Evolutionary conservation across 78 protist species (phyloP), one percentile per base, ranked within the genome.

Genomic region (Dictyostelium brefeldianum): DNA sequence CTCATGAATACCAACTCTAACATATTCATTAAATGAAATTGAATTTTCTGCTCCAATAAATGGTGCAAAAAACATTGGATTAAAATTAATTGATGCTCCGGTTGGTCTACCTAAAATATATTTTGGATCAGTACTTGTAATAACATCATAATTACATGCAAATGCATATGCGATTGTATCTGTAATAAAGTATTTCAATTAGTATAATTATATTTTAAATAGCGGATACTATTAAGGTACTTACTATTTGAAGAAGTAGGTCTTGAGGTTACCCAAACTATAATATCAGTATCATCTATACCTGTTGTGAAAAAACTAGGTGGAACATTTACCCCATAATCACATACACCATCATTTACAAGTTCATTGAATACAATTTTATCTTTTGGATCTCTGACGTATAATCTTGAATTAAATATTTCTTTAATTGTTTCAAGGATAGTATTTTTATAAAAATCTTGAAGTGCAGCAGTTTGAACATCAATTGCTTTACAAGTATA

Each of bases 211-310:
- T 59, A 59, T n/a, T 5, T 14, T 12, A 59, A 59, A 59, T 5
- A 59, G 5, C 5, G 5, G 5, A 59, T n/a, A 59, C 5, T n/a
- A 59, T 59, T 14, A 12, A 59, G 43, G 43, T 18, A 59, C 69
- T 59, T 59, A 59, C 69, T 59, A 59, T 59, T 59, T 17, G 12
- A 17, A 1, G 69, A 18, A 59, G 54, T 80, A 71, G 90, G 90
- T 64, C 90, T 70, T 11, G 80, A 1, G 43, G 90, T 83, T 53
- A 83, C 90, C 79, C 80, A 83, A 31, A 83, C 90, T 25, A 36
- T 0, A 11, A 83, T 31, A 83, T 83, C 90, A 20, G 73, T 56
- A 43, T 56, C 54, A 29, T 0, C n/a, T 17, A 46, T 18, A 31
- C 50, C 62, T 11, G 20, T 48, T 50, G 41, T 5, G 31, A 14